A percentile compares a stretch with the other conserved stretches of the same genome.
These are phyloP conservation scores for Gynandropsis gynandra DNA, from an alignment of 345 rosid genomes.

Conservation along the genomic window DNA sequence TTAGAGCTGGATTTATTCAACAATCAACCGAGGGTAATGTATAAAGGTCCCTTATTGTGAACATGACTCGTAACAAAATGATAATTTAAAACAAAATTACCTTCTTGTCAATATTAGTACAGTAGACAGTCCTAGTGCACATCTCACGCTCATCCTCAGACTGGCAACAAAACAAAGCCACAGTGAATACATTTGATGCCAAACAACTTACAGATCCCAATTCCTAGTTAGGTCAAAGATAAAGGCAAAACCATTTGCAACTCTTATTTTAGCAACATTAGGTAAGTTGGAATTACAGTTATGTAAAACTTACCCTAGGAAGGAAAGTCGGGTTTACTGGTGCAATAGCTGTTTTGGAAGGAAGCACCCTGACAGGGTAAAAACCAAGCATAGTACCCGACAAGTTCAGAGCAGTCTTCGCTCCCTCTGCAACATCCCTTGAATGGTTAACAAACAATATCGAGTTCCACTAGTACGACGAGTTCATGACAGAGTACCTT, in stretches of 20 bases:
- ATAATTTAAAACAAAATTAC: slow-evolving; percentile 27
- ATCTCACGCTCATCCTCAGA: slow-evolving; percentile 97
- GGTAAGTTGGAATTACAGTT: neutral
- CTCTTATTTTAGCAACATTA: no score
- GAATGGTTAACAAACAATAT: slow-evolving; percentile 14
- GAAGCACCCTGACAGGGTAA: slow-evolving; percentile 90
- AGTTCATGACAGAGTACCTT: slow-evolving; percentile 46
- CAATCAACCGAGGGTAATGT: no score
- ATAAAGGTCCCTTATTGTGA: no score
- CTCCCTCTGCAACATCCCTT: slow-evolving; percentile 58
- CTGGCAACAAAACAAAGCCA: slow-evolving; percentile 32
- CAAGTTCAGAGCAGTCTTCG: slow-evolving; percentile 77
- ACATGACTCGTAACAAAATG: neutral
- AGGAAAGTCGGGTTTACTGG: slow-evolving; percentile 97
- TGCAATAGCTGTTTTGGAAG: slow-evolving; percentile 98
- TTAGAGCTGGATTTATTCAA: no score
- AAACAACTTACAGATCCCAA: no score
- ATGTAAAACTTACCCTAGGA: slow-evolving; percentile 62
- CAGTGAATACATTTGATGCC: no score
- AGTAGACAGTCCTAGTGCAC: slow-evolving; percentile 95
- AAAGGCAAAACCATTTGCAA: no score
- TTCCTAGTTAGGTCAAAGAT: no score
- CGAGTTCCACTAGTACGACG: slow-evolving; percentile 4
- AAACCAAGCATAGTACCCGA: slow-evolving; percentile 86
- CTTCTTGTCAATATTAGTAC: slow-evolving; percentile 95